Conservation (phyloP, 495 filamentous ascomycete genomes). For the Penicillium turbatum region DNA sequence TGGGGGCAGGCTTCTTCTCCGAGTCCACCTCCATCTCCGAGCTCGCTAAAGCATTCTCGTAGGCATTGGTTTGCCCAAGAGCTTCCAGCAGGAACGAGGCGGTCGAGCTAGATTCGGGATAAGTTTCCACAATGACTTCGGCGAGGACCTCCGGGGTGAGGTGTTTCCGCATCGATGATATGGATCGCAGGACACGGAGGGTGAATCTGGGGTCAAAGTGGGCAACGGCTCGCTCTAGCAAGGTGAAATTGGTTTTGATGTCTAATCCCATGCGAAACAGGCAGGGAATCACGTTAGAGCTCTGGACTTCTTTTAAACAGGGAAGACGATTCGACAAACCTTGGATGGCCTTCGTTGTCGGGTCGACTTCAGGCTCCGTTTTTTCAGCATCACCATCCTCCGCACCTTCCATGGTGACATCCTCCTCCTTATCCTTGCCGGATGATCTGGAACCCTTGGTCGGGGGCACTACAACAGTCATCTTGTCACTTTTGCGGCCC, state of each 20-base stretch:
- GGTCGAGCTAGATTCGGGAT: constrained; percentile 57
- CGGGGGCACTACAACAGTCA: constrained; percentile 82
- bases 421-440: constrained; percentile 64
- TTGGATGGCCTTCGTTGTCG: constrained; percentile 62
- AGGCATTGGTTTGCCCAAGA: constrained; percentile 60
- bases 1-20: constrained; percentile 47
- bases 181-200: constrained; percentile 86
- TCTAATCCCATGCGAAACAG: constrained; percentile 46
- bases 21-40: constrained; percentile 77
- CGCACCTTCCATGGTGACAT: constrained; percentile 67
- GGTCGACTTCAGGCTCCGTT: constrained; percentile 55
- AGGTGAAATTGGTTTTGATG: constrained; percentile 87
- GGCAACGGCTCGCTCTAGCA: constrained; percentile 86
- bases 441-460: constrained; percentile 66
- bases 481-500: constrained; percentile 74
- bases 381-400: constrained; percentile 50
- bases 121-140: constrained; percentile 77
- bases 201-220: constrained; percentile 95
- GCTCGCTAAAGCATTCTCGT: constrained; percentile 47
- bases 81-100: constrained; percentile 66
- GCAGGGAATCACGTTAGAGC: constrained; percentile 2
- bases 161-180: constrained; percentile 90
- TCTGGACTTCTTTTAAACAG: not conserved
- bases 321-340: constrained; percentile 33
- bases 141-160: constrained; percentile 76